Conservation (phyloP, 495 filamentous ascomycete genomes). For the Annulohypoxylon bovei region DNA sequence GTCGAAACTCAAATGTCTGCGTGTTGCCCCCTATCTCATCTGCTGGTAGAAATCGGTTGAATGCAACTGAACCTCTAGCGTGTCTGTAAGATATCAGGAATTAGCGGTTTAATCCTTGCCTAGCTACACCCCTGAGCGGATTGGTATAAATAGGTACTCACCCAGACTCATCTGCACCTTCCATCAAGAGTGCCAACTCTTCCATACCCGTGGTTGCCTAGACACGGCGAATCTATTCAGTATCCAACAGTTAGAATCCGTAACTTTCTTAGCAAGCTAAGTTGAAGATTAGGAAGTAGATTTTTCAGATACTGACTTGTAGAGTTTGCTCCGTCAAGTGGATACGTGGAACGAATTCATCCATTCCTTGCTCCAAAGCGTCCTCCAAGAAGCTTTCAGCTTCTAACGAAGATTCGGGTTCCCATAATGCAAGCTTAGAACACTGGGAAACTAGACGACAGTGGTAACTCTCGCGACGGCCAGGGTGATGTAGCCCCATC, state of each 20-base stretch:
- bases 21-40: slow-evolving; percentile 26
- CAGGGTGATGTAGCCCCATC: slow-evolving; percentile 36
- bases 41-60: slow-evolving; percentile 25
- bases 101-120: background rate
- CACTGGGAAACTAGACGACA: background rate
- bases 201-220: slow-evolving; percentile 26
- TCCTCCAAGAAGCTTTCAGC: background rate
- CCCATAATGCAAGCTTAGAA: background rate
- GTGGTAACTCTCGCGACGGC: background rate
- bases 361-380: background rate
- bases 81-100: background rate
- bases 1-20: slow-evolving; percentile 43
- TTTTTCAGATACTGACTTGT: slow-evolving; percentile 4
- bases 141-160: background rate
- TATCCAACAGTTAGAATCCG: background rate
- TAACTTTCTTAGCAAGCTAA: background rate
- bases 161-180: background rate
- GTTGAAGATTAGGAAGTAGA: background rate
- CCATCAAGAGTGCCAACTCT: slow-evolving; percentile 24
- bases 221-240: slow-evolving; percentile 29
- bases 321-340: background rate
- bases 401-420: too few species aligned
- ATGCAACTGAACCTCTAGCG: slow-evolving; percentile 23
- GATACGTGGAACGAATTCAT: background rate
- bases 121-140: too few species aligned